Conservation (phyloP, 352 stramenopile genomes). For the Phytophthora boehmeriae region DNA sequence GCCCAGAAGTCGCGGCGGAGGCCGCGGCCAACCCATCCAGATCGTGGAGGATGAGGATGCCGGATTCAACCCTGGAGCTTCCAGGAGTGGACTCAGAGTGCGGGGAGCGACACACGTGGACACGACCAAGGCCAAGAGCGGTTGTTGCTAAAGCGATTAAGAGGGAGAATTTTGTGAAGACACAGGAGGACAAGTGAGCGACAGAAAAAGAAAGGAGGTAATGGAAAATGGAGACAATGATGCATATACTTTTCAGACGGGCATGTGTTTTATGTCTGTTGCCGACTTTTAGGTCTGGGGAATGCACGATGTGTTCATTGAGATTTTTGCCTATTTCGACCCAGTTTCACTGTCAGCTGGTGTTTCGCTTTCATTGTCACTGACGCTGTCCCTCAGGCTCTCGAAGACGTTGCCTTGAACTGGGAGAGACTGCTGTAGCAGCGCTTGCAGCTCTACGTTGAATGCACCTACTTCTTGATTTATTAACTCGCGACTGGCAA, state of each 20-base stretch:
- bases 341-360: too few relatives aligned
- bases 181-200: slow-evolving; percentile 1
- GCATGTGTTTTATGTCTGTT: neutral
- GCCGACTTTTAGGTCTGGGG: too few relatives aligned
- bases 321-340: too few relatives aligned
- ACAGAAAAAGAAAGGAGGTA: slow-evolving; percentile 13
- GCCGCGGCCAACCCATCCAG: slow-evolving; percentile 60
- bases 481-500: neutral
- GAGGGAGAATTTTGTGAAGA: slow-evolving; percentile 25
- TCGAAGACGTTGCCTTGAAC: slow-evolving; percentile 11
- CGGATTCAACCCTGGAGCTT: slow-evolving; percentile 27
- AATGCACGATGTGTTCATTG: too few relatives aligned
- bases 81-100: slow-evolving; percentile 49
- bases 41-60: slow-evolving; percentile 66
- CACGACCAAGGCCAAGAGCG: slow-evolving; percentile 57
- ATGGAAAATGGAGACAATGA: slow-evolving; percentile 22
- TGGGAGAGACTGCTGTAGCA: slow-evolving; percentile 23
- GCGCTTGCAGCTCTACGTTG: slow-evolving; percentile 20
- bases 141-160: slow-evolving; percentile 51
- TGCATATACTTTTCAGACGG: slow-evolving; percentile 20
- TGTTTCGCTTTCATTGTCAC: slow-evolving; percentile 3
- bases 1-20: slow-evolving; percentile 47
- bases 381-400: slow-evolving; percentile 6
- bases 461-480: slow-evolving; percentile 7
- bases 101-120: slow-evolving; percentile 56